Evolutionary conservation across 2,329 filamentous ascomycete species (phyloP), one percentile per base, ranked within the genome.

Genomic region (Zalaria sp.): DNA sequence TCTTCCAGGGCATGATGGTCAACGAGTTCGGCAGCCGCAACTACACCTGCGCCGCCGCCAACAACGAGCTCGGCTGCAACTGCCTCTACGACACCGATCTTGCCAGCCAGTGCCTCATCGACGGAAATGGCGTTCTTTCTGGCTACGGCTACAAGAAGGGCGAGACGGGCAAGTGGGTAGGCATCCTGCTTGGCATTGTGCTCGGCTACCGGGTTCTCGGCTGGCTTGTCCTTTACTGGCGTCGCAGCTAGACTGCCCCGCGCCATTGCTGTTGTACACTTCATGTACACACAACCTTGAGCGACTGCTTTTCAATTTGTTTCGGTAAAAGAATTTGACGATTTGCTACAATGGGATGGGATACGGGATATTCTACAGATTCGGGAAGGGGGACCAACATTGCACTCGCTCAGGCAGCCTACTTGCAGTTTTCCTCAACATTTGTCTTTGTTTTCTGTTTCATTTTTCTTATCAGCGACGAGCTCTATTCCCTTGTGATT

Each of bases 1-100:
- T 93, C 3, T 93, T 93, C 57, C 77, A 89, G 55, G 85, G 83
- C 9, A 91, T 93, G 85, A 91, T 93, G 83, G 78, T 89, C 41
- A 93, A 91, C 54, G 83, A 93, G 63, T 91, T 93, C 57, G 65
- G 66, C 1, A 49, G 72, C 11, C 67, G 83, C 9, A 70, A 65
- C 3, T 93, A 83, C 57, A 57, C 61, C 3, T 89, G 83, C 55
- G 39, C 18, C 48, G 25, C 50, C 18, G 61, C 68, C 47, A 46
- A 55, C 0, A 26, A 50, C 18, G 61, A 68, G 47, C 46, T 55
- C 0, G 60, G 59, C 0, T 86, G 77, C 51, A 68, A 70, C 34
- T 93, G 85, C 63, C 81, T 84, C 74, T 91, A 81, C 58, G 60
- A 70, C 32, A 80, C 73, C 4, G 67, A 71, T 46, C 56, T 87